Evolutionary conservation across 139 green algal genomes (phyloP).

Genomic region (Edaphochlamys debaryana): DNA sequence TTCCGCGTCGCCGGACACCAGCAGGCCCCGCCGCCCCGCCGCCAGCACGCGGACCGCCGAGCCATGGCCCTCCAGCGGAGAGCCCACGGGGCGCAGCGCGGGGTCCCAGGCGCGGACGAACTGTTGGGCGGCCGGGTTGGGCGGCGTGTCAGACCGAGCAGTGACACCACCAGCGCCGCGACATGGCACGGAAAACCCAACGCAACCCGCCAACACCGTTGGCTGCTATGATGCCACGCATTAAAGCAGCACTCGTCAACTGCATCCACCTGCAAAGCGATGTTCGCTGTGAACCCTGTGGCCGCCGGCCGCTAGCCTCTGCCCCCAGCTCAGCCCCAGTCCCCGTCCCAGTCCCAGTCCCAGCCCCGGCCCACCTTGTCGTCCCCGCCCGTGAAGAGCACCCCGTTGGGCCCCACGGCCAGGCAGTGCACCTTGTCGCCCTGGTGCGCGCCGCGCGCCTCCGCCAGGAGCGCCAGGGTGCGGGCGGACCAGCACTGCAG

Average conservation of each 20-base stretch:
- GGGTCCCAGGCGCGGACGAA: constrained; percentile 58
- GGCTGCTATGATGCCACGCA: too few relatives aligned
- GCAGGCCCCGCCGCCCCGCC: constrained; percentile 50
- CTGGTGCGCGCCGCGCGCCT: constrained; percentile 60
- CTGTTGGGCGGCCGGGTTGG: neutral
- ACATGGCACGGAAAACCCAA: neutral
- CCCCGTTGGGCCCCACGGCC: constrained; percentile 54
- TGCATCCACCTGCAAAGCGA: too few relatives aligned
- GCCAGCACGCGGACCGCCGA: constrained; percentile 67
- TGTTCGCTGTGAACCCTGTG: too few relatives aligned
- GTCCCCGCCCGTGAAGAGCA: constrained; percentile 81
- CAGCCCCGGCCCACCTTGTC: constrained; percentile 75
- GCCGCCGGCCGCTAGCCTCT: too few relatives aligned
- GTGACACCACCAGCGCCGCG: neutral
- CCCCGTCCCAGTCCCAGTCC: too few relatives aligned
- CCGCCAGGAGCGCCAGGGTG: constrained; percentile 69
- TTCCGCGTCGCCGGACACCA: constrained; percentile 72
- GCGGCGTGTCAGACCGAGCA: neutral
- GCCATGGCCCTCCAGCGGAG: constrained; percentile 66
- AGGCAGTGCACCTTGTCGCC: constrained; percentile 70
- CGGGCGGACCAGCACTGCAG: constrained; percentile 64
- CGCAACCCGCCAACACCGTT: too few relatives aligned
- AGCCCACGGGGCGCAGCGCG: constrained; percentile 43
- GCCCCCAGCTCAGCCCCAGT: too few relatives aligned
- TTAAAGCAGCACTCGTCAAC: too few relatives aligned